Base-by-base conservation (phyloP, 2,329 filamentous ascomycete species). In the Trichoderma brevicompactum region DNA sequence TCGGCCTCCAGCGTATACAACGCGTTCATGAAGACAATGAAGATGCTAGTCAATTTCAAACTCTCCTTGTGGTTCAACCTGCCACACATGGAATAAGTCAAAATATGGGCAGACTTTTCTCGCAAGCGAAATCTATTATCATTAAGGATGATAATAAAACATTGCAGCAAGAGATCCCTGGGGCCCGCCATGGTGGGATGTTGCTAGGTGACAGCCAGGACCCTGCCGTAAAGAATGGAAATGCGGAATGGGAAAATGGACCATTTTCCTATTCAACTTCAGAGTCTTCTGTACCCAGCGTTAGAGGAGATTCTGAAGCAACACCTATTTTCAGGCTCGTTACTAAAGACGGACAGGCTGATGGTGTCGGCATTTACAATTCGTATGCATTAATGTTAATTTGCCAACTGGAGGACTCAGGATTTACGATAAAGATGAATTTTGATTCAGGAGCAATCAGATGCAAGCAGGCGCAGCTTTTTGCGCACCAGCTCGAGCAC, bases 1-100 rank as follows among this genome's bases (percentile, higher is more conserved):
- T 72, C 8, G 72, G 72, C n/a, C 54, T 77, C 5, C 70, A 72
- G 7, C 70, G 73, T 34, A 69, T 59, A 82, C 65, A 67, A 7
- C 60, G 66, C 7, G 34, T 67, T 5, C 54, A 63, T 7, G 19
- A 59, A 10, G 64, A 70, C 6, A 56, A 68, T 13, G 59, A 55
- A 9, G 15, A 63, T n/a, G 69, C 54, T 3, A 68, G 69, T 41
- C 44, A 65, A 28, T 70, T 70, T 40, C 65, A 69, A 49, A 66
- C 67, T 1, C 60, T 70, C 2, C 40, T 70, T 13, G 46, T 55
- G 28, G 50, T 67, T 7, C 54, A 44, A 3, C 52, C 44, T n/a
- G 53, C 54, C 23, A 54, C 52, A 28, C 52, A 23, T 23, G 34
- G 36, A 12, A 54, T 36, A 23, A 23, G 52, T 23, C 34, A 54